A percentile compares a stretch with the other conserved stretches of the same genome.
phyloP scores from a whole-genome alignment of 768 basidiomycete genomes.

The Trametes meyenii region DNA sequence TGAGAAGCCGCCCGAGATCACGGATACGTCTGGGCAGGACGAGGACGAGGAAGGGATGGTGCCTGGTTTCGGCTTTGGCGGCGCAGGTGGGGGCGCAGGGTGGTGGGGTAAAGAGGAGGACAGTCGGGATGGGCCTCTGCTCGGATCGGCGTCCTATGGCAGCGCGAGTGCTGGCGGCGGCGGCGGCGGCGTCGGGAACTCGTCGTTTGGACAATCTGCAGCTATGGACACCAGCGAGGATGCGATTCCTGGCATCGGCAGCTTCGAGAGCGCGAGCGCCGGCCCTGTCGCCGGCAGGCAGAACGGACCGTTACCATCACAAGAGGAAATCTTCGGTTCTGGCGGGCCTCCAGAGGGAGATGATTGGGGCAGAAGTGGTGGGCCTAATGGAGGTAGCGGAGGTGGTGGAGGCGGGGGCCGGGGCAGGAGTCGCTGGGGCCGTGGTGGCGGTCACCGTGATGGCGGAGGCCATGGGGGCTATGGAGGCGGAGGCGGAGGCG shows the following conservation, averaged over 20 bases:
- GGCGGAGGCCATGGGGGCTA: slow-evolving; percentile 14
- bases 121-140: slow-evolving; percentile 19
- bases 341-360: slow-evolving; percentile 32
- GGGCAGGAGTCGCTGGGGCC: slow-evolving; percentile 18
- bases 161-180: slow-evolving; percentile 32
- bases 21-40: slow-evolving; percentile 50
- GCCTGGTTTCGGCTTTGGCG: slow-evolving; percentile 63
- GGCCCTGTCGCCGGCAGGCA: slow-evolving; percentile 32
- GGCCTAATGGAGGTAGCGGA: neutral
- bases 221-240: slow-evolving; percentile 48
- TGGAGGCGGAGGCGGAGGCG: slow-evolving; percentile 1
- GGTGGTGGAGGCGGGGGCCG: slow-evolving; percentile 24
- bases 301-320: slow-evolving; percentile 46
- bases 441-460: slow-evolving; percentile 15
- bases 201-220: slow-evolving; percentile 2
- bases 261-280: slow-evolving; percentile 34
- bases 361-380: slow-evolving; percentile 35
- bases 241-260: slow-evolving; percentile 67
- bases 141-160: slow-evolving; percentile 21
- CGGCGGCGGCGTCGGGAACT: slow-evolving; percentile 18
- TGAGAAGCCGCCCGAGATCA: slow-evolving; percentile 79
- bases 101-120: slow-evolving; percentile 57
- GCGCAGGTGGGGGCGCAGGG: slow-evolving; percentile 30
- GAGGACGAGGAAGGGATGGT: slow-evolving; percentile 75
- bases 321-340: slow-evolving; percentile 55